Base-by-base conservation (phyloP, 345 rosid species). In the Durio zibethinus region DNA sequence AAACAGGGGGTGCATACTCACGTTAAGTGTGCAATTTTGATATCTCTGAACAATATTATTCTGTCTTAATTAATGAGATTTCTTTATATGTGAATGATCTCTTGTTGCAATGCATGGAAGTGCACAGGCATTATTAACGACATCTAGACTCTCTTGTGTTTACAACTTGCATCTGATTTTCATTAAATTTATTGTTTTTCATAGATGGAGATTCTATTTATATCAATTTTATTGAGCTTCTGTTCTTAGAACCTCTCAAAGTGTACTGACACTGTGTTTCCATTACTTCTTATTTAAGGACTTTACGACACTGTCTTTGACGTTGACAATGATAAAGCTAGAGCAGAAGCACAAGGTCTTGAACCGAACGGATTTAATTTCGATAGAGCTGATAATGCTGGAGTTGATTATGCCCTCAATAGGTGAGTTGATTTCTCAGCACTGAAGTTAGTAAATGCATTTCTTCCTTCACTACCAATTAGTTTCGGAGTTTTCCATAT, bases 301-400 rank as follows among this genome's bases (percentile, higher is more conserved):
- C 98, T 95, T 52, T 89, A 82, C 15, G 99, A 95, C 80, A 92
- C 98, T 0, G 99, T 95, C 43, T 93, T 93, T 82, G 99, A 95
- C 67, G 96, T 95, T 9, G 99, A 92, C 79, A 86, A 93, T 35
- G 98, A 93, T 75, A 88, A 93, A 86, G 96, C 85, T 54, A 89
- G 97, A 82, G 97, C 99, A 31, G 66, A 87, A 83, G 90, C 89
- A 56, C 90, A 88, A 82, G 94, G 90, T 59, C 85, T 90, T 50
- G 99, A 95, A 80, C 89, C 99, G n/a, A 95, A 95, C 76, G 99
- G 98, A 73, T 95, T 89, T 73, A 92, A 42, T 82, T 95, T 95
- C 61, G 98, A 93, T 35, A 97, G 92, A 73, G 98, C 98, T 67
- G 98, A 95, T 85, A 64, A 81, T 79, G 86, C 86, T 71, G 97